A percentile compares a stretch with the other conserved stretches of the same genome.
Evolutionary conservation across 768 basidiomycete species (phyloP).

Genomic region (Collybia sordida): DNA sequence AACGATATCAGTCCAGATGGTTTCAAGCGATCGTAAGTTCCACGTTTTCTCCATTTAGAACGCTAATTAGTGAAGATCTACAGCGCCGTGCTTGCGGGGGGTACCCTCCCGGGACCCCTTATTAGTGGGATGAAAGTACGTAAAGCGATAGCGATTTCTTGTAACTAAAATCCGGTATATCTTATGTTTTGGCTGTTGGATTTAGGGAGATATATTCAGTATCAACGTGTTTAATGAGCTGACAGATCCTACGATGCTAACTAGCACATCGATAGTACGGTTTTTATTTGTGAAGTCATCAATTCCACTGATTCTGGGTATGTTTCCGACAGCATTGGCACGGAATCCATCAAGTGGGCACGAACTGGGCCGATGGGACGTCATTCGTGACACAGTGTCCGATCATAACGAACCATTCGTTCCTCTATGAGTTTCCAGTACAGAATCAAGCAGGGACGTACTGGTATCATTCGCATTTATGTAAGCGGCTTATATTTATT

Average conservation of each 20-base stretch:
- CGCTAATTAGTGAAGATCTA: neutral
- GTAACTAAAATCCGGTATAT: too few relatives aligned
- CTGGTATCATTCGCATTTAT: slow-evolving; percentile 16
- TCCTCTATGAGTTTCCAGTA: slow-evolving; percentile 31
- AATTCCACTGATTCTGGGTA: too few relatives aligned
- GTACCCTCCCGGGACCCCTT: neutral
- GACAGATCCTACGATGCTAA: slow-evolving; percentile 20
- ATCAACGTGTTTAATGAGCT: slow-evolving; percentile 21
- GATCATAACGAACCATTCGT: slow-evolving; percentile 28
- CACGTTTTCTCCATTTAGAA: neutral
- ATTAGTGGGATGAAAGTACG: neutral
- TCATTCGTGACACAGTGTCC: slow-evolving; percentile 38
- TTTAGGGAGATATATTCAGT: slow-evolving; percentile 20
- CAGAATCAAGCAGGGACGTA: slow-evolving; percentile 15
- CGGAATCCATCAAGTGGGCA: slow-evolving; percentile 34
- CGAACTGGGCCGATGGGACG: slow-evolving; percentile 39
- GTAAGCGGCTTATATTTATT: neutral
- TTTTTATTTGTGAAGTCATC: too few relatives aligned
- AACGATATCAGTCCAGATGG: neutral
- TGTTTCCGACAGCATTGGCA: slow-evolving; percentile 47
- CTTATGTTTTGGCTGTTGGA: too few relatives aligned
- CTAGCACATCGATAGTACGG: slow-evolving; percentile 20
- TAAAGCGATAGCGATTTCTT: too few relatives aligned
- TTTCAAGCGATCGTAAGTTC: neutral
- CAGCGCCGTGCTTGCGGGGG: slow-evolving; percentile 1